Conservation (phyloP, 2,329 filamentous ascomycete species). For the Pseudovirgaria hyperparasitica region DNA sequence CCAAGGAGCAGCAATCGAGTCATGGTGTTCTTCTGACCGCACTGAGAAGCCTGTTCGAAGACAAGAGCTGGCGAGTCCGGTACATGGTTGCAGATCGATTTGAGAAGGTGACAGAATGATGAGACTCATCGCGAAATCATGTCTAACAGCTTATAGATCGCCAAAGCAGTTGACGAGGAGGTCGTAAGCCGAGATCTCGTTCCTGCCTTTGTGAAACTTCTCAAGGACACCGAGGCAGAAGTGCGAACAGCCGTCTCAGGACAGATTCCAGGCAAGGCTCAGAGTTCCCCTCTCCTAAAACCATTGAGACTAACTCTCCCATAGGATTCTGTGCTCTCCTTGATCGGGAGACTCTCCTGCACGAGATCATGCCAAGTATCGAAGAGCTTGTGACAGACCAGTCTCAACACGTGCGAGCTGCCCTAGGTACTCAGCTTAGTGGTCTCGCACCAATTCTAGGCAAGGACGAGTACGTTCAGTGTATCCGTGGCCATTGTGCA, state of each 20-base stretch:
- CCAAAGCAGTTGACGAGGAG: slow-evolving; percentile 95
- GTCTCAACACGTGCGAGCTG: slow-evolving; percentile 92
- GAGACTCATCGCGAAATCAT: not conserved
- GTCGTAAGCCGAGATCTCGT: slow-evolving; percentile 89
- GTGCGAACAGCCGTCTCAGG: slow-evolving; percentile 93
- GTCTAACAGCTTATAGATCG: slow-evolving; percentile 52
- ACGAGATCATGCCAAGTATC: slow-evolving; percentile 92
- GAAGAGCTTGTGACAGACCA: slow-evolving; percentile 93
- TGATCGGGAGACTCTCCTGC: slow-evolving; percentile 74
- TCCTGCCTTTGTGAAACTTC: slow-evolving; percentile 89
- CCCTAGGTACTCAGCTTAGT: slow-evolving; percentile 92
- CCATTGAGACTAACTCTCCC: slow-evolving; percentile 13
- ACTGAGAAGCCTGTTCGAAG: slow-evolving; percentile 85
- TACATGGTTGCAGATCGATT: slow-evolving; percentile 99
- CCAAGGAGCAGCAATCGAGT: slow-evolving; percentile 94
- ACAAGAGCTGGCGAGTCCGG: slow-evolving; percentile 98
- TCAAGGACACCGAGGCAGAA: slow-evolving; percentile 97
- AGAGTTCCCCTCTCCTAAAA: slow-evolving; percentile 4
- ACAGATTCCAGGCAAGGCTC: slow-evolving; percentile 66
- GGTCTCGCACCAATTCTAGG: slow-evolving; percentile 92
- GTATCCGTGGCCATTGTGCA: slow-evolving; percentile 12
- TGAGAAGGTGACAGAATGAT: slow-evolving; percentile 57
- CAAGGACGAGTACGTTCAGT: slow-evolving; percentile 75
- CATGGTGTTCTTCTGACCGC: slow-evolving; percentile 87
- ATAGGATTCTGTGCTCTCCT: slow-evolving; percentile 86